These are phyloP conservation scores for Microascus cirrosus DNA, from an alignment of 2,329 filamentous ascomycete species.

Conservation along the genomic window DNA sequence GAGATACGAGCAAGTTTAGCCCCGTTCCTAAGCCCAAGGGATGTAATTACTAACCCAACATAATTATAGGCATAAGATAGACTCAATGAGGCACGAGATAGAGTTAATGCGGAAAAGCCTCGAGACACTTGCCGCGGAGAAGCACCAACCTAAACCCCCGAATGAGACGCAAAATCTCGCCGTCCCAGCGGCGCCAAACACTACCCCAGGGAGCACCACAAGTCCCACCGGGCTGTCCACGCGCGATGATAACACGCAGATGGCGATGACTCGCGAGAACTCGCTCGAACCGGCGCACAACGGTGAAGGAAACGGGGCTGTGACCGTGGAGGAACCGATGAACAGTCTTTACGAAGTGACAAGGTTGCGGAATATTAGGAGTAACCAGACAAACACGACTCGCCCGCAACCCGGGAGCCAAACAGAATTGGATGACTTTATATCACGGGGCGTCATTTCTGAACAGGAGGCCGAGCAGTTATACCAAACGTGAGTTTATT, in stretches of 20 bases:
- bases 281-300: neutral
- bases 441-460: neutral
- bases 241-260: neutral
- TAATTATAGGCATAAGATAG: neutral
- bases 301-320: neutral
- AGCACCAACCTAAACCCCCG: neutral
- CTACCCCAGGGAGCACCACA: neutral
- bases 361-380: neutral
- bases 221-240: neutral
- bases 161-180: neutral
- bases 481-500: neutral
- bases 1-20: neutral
- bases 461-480: neutral
- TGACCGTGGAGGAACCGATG: neutral
- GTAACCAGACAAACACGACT: neutral
- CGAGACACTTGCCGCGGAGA: neutral
- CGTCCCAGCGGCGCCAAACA: neutral
- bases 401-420: neutral
- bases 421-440: neutral
- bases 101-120: neutral
- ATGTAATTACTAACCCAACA: neutral
- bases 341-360: neutral
- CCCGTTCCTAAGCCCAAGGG: neutral
- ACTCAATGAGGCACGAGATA: neutral
- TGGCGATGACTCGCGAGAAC: neutral